Evolutionary conservation across 257 asterid genomes (phyloP), one percentile per base, ranked within the genome.

Genomic region (Ilex asprella): DNA sequence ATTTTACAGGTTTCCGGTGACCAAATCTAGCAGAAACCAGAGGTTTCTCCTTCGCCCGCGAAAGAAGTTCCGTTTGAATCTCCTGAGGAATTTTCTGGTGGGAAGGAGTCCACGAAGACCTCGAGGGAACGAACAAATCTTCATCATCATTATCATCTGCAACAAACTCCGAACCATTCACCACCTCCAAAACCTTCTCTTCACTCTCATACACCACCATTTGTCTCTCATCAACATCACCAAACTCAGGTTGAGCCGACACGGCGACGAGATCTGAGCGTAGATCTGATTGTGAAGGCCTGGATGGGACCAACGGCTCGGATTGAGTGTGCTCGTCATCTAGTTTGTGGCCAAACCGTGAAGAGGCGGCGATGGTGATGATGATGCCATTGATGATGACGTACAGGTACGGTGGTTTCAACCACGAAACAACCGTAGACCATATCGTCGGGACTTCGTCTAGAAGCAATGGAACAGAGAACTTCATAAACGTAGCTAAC

Each of bases 351-450:
- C 65, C 76, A 74, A 81, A 81, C 60, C 84, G 85, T 30, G 98
- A 81, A 29, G 91, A 30, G 9, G 81, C 87, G 65, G 63, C 92
- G 63, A 91, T 79, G 31, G 83, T 72, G 63, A 91, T 67, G 75
- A 91, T 86, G 70, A 91, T 91, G 13, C 79, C 85, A 71, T 91
- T 86, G 74, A 86, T 67, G 73, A 88, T 63, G 39, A 91, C 39
- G 71, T 82, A 88, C 66, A 91, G 62, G 54, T 85, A 91, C 13
- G 95, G 96, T 32, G 96, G 96, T 70, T 75, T 88, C 56, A 86
- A 49, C 82, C 87, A 84, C 31, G 72, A 53, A 31, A 43, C 10
- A 15, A 79, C 2, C 1, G 71, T 15, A 15, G 76, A 79, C 84
- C 89, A 85, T 30, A 79, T 15, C 50, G 73, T 63, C 10, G 93